phyloP scores from a whole-genome alignment of 306 rosid species.

The Dalbergia cochinchinensis region DNA sequence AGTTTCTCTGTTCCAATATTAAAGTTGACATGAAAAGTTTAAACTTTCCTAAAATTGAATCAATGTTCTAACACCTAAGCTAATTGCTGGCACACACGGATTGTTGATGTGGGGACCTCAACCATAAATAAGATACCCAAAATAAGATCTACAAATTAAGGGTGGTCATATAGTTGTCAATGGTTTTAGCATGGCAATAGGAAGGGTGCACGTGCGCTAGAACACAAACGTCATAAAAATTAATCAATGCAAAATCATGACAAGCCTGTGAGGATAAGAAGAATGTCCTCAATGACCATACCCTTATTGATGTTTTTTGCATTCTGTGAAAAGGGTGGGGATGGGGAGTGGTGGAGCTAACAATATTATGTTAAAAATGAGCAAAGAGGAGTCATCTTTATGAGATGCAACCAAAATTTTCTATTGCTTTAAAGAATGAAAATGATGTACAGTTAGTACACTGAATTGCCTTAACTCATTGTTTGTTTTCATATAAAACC shows the following conservation, averaged over 20 bases:
- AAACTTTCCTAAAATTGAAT: neutral
- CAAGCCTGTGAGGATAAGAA: constrained; percentile 42
- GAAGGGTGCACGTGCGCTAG: constrained; percentile 41
- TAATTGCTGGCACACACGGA: neutral
- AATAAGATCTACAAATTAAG: constrained; percentile 39
- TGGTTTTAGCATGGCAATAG: constrained; percentile 41
- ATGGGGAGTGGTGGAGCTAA: constrained; percentile 18
- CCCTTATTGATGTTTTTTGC: constrained; percentile 32
- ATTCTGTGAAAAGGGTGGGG: constrained; percentile 18
- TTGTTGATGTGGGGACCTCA: constrained; percentile 46
- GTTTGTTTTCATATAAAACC: constrained; percentile 12
- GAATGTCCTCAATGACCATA: constrained; percentile 43
- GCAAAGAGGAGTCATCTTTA: constrained; percentile 42
- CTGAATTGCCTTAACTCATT: constrained; percentile 18
- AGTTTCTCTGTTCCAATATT: constrained; percentile 23
- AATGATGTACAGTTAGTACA: constrained; percentile 49
- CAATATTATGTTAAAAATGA: constrained; percentile 39
- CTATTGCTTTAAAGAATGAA: constrained; percentile 57
- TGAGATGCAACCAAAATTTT: constrained; percentile 61
- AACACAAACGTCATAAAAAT: constrained; percentile 34
- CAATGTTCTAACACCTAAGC: constrained; percentile 1
- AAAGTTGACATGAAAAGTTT: constrained; percentile 32
- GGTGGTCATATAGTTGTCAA: constrained; percentile 26
- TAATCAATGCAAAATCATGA: constrained; percentile 34
- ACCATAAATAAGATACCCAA: constrained; percentile 43